A percentile compares a stretch with the other conserved stretches of the same genome.
These are phyloP conservation scores for Sarocladium oryzae DNA, from an alignment of 2,329 filamentous ascomycete genomes.

Conservation along the genomic window DNA sequence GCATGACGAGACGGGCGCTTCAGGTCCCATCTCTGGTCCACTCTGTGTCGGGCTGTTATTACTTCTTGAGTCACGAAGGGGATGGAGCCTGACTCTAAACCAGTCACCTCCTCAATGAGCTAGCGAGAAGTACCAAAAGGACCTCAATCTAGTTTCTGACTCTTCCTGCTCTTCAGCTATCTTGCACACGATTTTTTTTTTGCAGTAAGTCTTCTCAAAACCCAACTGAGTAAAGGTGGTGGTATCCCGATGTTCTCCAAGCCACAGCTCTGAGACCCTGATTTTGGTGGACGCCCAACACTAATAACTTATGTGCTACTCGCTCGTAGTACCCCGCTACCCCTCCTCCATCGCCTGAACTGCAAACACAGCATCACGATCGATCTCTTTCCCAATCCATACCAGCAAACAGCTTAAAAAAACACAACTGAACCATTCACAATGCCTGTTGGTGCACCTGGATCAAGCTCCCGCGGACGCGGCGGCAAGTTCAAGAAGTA, in stretches of 20 bases:
- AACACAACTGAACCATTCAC: conserved; percentile 17
- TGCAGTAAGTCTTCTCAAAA: not conserved
- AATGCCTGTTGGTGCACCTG: conserved; percentile 42
- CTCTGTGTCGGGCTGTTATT: not conserved
- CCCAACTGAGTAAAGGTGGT: too few species aligned
- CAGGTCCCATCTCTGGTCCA: not conserved
- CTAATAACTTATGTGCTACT: not conserved
- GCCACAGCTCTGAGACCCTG: conserved; percentile 6
- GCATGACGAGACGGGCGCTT: not conserved
- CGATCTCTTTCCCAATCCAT: not conserved
- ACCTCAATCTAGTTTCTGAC: not conserved
- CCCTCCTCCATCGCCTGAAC: conserved; percentile 21
- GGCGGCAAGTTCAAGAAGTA: conserved; percentile 94
- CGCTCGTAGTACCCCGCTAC: conserved; percentile 31
- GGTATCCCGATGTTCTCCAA: not conserved
- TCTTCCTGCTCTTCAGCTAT: too few species aligned
- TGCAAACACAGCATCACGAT: conserved; percentile 12
- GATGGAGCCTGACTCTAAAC: conserved; percentile 4
- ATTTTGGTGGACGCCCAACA: not conserved
- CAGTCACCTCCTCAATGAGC: not conserved
- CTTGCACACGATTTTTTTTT: too few species aligned
- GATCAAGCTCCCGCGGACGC: conserved; percentile 57
- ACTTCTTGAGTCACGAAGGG: not conserved
- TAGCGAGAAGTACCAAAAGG: not conserved
- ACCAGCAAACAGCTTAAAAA: not conserved